Base-by-base conservation (phyloP, 306 rosid species). In the Prunus mira region DNA sequence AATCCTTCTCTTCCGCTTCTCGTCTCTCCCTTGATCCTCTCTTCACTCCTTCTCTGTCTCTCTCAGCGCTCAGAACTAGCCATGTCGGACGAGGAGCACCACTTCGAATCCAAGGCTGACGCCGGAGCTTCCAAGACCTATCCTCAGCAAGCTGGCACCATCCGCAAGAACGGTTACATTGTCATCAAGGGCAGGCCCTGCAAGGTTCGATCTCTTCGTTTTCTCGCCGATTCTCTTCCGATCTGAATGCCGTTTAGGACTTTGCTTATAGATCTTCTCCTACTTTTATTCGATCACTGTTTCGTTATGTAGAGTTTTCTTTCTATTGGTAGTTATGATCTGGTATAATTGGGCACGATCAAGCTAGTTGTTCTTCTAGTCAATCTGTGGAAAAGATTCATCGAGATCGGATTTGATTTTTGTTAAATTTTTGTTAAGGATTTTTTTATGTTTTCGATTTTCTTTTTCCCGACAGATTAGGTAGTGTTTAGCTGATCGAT, bases 81-180 rank as follows among this genome's bases (percentile, higher is more conserved):
- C 78, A 89, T 94, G 97, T 95, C 98, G 4, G 98, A 95, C 93
- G 98, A 95, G 82, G 98, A 95, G 83, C 98, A 95, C 76, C 98
- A 95, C 55, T 95, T 95, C 74, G 98, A 95, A 89, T 85, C 97
- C 9, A 95, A 94, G 86, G 97, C 90, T 55, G 98, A 95, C 71
- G 97, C 98, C 64, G 98, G 98, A 28, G 98, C 98, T 60, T 95
- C 98, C 32, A 95, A 95, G 83, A 95, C 98, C 41, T 95, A 38
- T 47, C 98, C 98, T 1, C 98, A 95, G 83, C 98, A 95, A 80
- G 98, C 98, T 32, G 98, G 98, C 2, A 92, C 97, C 62, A 92
- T 95, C 76, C 93, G 98, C 49, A 95, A 95, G 84, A 95, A 82
- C 72, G 98, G 97, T 84, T 87, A 94, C 90, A 89, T 95, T 82